A percentile compares a stretch with the other conserved stretches of the same genome.
These are phyloP conservation scores for Chenopodium quinoa DNA, from an alignment of 148 eudicot genomes.

Conservation along the genomic window DNA sequence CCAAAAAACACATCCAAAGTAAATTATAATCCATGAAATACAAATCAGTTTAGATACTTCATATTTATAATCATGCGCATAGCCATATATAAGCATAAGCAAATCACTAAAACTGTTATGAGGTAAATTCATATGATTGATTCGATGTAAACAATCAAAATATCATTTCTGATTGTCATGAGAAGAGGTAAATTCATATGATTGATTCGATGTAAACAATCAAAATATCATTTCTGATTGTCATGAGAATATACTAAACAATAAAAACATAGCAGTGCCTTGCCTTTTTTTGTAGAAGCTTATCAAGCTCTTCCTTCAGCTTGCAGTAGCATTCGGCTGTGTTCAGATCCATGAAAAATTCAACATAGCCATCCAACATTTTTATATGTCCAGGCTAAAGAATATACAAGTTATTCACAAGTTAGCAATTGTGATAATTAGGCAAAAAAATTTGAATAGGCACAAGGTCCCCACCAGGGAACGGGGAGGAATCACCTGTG, in stretches of 20 bases:
- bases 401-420: conserved; percentile 10
- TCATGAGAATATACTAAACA: background rate
- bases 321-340: conserved; percentile 81
- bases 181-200: background rate
- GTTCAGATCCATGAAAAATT: conserved; percentile 93
- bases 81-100: background rate
- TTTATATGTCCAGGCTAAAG: conserved; percentile 81
- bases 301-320: conserved; percentile 81
- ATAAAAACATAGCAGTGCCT: background rate
- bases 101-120: background rate
- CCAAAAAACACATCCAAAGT: background rate
- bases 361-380: conserved; percentile 89
- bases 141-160: background rate
- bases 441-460: background rate
- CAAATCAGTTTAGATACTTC: background rate
- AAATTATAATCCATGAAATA: background rate
- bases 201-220: background rate
- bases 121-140: background rate
- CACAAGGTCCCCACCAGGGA: background rate
- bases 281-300: conserved; percentile 84
- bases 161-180: background rate
- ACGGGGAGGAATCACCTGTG: conserved; percentile 45
- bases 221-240: background rate
- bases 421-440: background rate
- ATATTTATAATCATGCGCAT: background rate